A percentile compares a stretch with the other conserved stretches of the same genome.
phyloP scores from a whole-genome alignment of 495 filamentous ascomycete species.

The Cercophora samala region DNA sequence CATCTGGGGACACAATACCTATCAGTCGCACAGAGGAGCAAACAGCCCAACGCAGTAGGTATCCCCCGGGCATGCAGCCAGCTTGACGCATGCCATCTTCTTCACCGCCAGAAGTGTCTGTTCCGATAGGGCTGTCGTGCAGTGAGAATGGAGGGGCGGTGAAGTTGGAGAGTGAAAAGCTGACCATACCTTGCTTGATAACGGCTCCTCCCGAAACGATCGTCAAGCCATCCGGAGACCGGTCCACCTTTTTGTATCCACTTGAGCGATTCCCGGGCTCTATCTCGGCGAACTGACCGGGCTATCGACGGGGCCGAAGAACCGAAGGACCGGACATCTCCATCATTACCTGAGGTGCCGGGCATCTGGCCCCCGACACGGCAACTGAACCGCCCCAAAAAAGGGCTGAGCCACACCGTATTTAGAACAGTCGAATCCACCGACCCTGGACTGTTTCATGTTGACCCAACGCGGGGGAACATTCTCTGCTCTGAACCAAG shows the following conservation, averaged over 20 bases:
- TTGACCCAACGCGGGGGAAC: background rate
- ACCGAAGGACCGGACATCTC: background rate
- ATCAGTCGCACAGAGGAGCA: background rate
- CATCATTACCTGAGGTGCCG: background rate
- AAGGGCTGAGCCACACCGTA: constrained; percentile 7
- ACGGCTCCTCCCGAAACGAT: background rate
- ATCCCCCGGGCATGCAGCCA: background rate
- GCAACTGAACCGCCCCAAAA: background rate
- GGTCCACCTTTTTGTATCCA: background rate
- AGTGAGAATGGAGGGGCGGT: background rate
- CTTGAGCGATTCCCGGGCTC: background rate
- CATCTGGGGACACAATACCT: background rate
- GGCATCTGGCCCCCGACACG: background rate
- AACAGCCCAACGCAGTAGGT: background rate
- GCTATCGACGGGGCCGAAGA: background rate
- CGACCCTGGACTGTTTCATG: background rate
- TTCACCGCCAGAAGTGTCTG: constrained; percentile 26
- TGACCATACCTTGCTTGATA: background rate
- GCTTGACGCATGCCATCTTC: constrained; percentile 12
- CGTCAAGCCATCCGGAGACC: background rate
- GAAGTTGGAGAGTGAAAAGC: background rate
- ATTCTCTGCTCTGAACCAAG: no score
- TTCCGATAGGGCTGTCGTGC: no score
- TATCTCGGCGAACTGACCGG: background rate
- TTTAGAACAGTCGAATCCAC: constrained; percentile 10